Percentiles rank a stretch among this genome's conserved stretches.
Conservation (phyloP, 306 rosid species). For the Inga oerstediana region DNA sequence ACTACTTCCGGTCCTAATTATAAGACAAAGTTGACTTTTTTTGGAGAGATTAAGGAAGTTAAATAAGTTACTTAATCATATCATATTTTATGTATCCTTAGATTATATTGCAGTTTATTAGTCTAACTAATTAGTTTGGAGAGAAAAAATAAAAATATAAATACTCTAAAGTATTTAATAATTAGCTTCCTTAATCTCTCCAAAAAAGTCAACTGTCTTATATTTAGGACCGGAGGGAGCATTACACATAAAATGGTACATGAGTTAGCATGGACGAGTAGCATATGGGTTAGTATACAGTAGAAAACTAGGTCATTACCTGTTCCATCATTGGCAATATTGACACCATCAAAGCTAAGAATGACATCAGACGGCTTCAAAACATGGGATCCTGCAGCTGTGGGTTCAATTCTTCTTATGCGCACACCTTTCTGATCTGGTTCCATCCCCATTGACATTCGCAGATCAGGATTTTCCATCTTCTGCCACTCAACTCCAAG, state of each 20-base stretch:
- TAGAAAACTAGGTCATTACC: slow-evolving; percentile 41
- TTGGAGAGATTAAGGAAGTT: no score
- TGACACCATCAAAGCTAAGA: slow-evolving; percentile 77
- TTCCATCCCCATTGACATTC: slow-evolving; percentile 70
- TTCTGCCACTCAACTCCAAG: slow-evolving; percentile 94
- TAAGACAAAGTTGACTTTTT: no score
- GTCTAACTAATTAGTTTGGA: no score
- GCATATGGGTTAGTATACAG: background rate
- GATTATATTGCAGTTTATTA: no score
- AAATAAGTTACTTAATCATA: no score
- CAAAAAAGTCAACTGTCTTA: no score
- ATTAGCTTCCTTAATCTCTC: no score
- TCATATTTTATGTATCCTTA: no score
- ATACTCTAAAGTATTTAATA: no score
- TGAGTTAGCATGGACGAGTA: background rate
- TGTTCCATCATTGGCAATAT: slow-evolving; percentile 89
- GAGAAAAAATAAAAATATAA: no score
- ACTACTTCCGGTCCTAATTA: no score
- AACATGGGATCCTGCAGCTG: slow-evolving; percentile 70
- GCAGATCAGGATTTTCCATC: slow-evolving; percentile 89
- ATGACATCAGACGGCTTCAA: slow-evolving; percentile 80
- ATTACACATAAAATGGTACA: background rate
- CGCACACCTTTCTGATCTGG: slow-evolving; percentile 87
- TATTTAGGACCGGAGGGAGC: no score
- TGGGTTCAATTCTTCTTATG: slow-evolving; percentile 81